Conservation (phyloP, 2,329 filamentous ascomycete species). For the Talaromyces sp. region DNA sequence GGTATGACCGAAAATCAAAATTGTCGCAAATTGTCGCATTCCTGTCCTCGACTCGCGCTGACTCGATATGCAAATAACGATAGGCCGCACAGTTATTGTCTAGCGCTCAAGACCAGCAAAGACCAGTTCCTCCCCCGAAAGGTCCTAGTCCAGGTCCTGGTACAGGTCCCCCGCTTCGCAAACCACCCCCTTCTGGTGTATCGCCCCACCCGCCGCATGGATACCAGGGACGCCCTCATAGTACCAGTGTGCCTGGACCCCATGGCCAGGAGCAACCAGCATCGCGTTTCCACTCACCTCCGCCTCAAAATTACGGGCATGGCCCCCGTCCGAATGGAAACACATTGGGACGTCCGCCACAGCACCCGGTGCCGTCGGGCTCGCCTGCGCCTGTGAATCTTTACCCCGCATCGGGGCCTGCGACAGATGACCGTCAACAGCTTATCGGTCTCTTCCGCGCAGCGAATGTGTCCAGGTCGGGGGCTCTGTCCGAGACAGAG, state of each 20-base stretch:
- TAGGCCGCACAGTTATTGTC: constrained; percentile 8
- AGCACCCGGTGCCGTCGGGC: constrained; percentile 56
- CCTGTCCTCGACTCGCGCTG: constrained; percentile 49
- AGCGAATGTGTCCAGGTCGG: constrained; percentile 73
- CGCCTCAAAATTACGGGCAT: constrained; percentile 45
- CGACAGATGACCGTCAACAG: constrained; percentile 50
- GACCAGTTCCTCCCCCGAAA: constrained; percentile 9
- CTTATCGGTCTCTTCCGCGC: constrained; percentile 82
- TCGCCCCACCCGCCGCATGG: constrained; percentile 19
- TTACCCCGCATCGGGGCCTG: constrained; percentile 44
- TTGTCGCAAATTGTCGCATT: constrained; percentile 15
- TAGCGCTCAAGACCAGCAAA: constrained; percentile 9
- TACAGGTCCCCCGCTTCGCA: constrained; percentile 13
- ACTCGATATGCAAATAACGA: constrained; percentile 1
- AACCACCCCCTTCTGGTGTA: constrained; percentile 21
- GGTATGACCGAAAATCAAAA: constrained; percentile 1
- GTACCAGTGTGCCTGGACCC: constrained; percentile 12
- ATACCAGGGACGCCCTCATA: constrained; percentile 21
- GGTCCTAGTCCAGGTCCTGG: not conserved
- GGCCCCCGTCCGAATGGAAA: constrained; percentile 41
- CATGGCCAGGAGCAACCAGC: constrained; percentile 31
- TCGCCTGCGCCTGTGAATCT: constrained; percentile 56
- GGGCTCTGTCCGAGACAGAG: constrained; percentile 79
- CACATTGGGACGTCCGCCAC: constrained; percentile 26
- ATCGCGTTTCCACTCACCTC: constrained; percentile 36